Evolutionary conservation across 148 eudicot species (phyloP).

Genomic region (Rhododendron ferrugineum): DNA sequence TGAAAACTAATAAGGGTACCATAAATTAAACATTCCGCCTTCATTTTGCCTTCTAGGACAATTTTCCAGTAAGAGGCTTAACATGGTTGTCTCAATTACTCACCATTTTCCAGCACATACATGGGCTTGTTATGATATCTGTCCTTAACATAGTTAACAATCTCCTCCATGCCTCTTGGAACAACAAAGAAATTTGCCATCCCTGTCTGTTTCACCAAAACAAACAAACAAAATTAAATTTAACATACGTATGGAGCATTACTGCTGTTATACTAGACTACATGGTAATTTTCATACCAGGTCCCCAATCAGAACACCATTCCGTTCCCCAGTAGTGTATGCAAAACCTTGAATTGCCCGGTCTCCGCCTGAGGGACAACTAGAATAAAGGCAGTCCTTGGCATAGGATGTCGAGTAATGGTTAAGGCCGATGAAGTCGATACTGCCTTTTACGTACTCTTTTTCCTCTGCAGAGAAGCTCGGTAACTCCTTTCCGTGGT

Average conservation of each 20-base stretch:
- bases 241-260: neutral
- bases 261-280: neutral
- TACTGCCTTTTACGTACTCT: slow-evolving; percentile 43
- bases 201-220: slow-evolving; percentile 34
- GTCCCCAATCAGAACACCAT: slow-evolving; percentile 61
- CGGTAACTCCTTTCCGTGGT: slow-evolving; percentile 47
- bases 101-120: slow-evolving; percentile 65
- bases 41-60: neutral
- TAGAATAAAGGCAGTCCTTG: slow-evolving; percentile 47
- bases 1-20: neutral
- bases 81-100: neutral
- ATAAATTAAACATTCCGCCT: no score
- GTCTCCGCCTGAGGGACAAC: slow-evolving; percentile 23
- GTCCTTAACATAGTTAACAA: slow-evolving; percentile 30
- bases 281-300: slow-evolving; percentile 24
- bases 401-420: slow-evolving; percentile 66
- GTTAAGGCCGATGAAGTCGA: slow-evolving; percentile 69
- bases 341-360: slow-evolving; percentile 52
- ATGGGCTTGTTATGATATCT: slow-evolving; percentile 54
- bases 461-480: slow-evolving; percentile 47
- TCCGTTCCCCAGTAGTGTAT: slow-evolving; percentile 19
- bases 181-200: slow-evolving; percentile 37
- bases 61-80: neutral
- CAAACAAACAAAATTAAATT: neutral
- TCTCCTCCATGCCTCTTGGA: slow-evolving; percentile 64